These are phyloP conservation scores for Lithospermum erythrorhizon DNA, from an alignment of 257 asterid genomes.

Conservation along the genomic window DNA sequence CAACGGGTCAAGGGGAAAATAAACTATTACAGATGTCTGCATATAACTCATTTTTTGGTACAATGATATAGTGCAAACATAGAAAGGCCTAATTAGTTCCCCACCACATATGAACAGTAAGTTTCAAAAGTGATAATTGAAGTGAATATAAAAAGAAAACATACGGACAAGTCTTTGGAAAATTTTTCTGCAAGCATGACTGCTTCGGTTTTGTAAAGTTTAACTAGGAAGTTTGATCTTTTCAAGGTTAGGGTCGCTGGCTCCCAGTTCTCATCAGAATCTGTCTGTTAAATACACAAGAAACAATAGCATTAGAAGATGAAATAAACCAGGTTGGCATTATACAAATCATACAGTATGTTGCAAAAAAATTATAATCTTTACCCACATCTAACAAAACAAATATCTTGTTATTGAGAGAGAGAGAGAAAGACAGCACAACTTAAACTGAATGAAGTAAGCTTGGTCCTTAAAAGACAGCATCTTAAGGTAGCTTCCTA, in stretches of 20 bases:
- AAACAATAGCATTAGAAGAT: not conserved
- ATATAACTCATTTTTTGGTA: not conserved
- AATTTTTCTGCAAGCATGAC: slow-evolving; percentile 51
- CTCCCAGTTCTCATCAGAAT: slow-evolving; percentile 85
- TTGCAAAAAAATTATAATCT: not conserved
- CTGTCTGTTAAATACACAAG: slow-evolving; percentile 38
- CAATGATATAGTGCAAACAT: not conserved
- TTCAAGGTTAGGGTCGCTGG: slow-evolving; percentile 49
- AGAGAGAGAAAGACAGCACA: not conserved
- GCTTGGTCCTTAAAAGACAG: no score
- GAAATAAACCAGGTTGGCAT: not conserved
- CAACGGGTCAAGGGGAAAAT: slow-evolving; percentile 12
- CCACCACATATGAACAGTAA: not conserved
- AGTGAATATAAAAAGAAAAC: slow-evolving; percentile 23
- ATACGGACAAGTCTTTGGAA: slow-evolving; percentile 73
- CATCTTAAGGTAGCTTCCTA: no score
- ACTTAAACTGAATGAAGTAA: no score
- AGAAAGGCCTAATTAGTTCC: not conserved
- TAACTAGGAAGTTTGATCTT: slow-evolving; percentile 69
- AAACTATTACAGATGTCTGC: not conserved
- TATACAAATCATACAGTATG: not conserved
- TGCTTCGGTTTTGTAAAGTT: slow-evolving; percentile 56
- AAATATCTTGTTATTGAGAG: not conserved
- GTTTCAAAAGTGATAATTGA: slow-evolving; percentile 1
- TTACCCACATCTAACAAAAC: not conserved